Evolutionary conservation across 139 green algal species (phyloP), one percentile per base, ranked within the genome.

Genomic region (Tetraselmis striata): DNA sequence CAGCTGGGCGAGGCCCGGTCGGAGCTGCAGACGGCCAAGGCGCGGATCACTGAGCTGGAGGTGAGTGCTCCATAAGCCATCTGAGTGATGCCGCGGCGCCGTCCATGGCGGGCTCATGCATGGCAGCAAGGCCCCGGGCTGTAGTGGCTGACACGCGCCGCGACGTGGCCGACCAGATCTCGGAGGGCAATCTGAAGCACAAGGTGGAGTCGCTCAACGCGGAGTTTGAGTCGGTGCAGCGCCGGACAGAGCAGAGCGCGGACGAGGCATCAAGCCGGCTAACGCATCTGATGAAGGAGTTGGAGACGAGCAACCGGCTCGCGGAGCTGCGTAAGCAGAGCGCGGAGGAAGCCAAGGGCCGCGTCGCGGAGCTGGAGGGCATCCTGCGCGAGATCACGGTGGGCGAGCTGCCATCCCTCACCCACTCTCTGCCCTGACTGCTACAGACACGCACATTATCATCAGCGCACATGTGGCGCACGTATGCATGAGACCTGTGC

Each of bases 301-400:
- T 90, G 59, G 86, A 29, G 27, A 88, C 87, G 24, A 84, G 84
- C 18, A 85, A 88, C 45, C 82, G 85, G 45, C 91, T 93, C 86
- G 80, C 80, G 0, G 32, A 83, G 32, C 83, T 93, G 74, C 85
- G 89, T 78, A 82, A 85, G 0, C 82, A 91, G 78, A 83, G 67
- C 25, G 82, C 81, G 28, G 89, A 90, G 75, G 84, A 93, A 59
- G 79, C 82, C 1, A 77, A 77, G 1, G 76, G 77, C 32, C 80
- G 83, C 59, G 74, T 45, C 31, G 79, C 76, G n/a, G 87, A 93
- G 81, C 84, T 93, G 78, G 89, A 93, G 83, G 88, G 88, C 32
- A 83, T 92, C 29, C 80, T 92, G 23, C 67, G 80, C 28, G 86
- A 90, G 84, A 79, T 93, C 1, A 81, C 87, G 83, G 28, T 79